A percentile compares a stretch with the other conserved stretches of the same genome.
Evolutionary conservation across 495 filamentous ascomycete species (phyloP).

Genomic region (Pseudomonodictys pantanalensis): DNA sequence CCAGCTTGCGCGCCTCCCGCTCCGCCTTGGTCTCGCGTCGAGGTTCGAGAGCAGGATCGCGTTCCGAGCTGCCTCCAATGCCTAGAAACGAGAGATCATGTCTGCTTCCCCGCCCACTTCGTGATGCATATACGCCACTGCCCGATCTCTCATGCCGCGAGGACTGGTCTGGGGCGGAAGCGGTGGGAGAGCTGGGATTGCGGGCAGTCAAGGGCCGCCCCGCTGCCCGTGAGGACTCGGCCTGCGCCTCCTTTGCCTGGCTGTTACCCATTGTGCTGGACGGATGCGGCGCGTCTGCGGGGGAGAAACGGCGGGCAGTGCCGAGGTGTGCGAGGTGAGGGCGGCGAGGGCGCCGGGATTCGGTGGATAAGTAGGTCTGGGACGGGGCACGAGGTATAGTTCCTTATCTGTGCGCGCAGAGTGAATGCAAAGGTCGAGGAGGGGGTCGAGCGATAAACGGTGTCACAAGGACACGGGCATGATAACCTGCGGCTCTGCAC

Average conservation of each 20-base stretch:
- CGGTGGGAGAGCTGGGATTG: slow-evolving; percentile 33
- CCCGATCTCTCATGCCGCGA: slow-evolving; percentile 30
- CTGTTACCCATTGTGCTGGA: slow-evolving; percentile 43
- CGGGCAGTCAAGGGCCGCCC: slow-evolving; percentile 26
- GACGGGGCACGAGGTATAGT: neutral
- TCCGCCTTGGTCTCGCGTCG: slow-evolving; percentile 80
- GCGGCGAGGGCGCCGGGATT: neutral
- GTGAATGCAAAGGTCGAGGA: neutral
- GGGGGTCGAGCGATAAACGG: neutral
- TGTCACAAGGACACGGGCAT: slow-evolving; percentile 21
- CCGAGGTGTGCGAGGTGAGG: neutral
- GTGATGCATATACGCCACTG: slow-evolving; percentile 33
- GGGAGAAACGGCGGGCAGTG: neutral
- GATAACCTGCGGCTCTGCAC: neutral
- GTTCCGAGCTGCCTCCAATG: slow-evolving; percentile 34
- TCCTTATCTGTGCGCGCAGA: slow-evolving; percentile 3
- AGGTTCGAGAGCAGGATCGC: slow-evolving; percentile 35
- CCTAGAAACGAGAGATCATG: slow-evolving; percentile 41
- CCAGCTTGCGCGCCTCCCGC: slow-evolving; percentile 77
- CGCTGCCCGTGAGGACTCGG: slow-evolving; percentile 22
- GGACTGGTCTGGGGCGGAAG: slow-evolving; percentile 17
- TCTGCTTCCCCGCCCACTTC: slow-evolving; percentile 38
- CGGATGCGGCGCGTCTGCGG: neutral
- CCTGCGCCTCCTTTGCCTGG: slow-evolving; percentile 41
- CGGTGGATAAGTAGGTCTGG: neutral